These are phyloP conservation scores for Rosellinia necatrix DNA, from an alignment of 2,329 filamentous ascomycete species.

Conservation along the genomic window DNA sequence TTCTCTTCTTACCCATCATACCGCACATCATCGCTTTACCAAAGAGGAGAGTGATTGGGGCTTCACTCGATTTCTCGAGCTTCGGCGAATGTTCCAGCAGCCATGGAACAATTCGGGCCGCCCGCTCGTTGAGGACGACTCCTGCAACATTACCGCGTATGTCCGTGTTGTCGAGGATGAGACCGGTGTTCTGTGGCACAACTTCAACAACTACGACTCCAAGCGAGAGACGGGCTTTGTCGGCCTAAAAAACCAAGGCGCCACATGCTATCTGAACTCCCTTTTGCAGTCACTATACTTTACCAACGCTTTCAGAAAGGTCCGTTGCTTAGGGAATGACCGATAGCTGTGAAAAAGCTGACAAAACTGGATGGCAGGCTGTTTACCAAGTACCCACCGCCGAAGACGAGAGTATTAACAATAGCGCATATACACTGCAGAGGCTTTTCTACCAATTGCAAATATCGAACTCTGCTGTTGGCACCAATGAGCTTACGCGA, in stretches of 20 bases:
- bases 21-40: conserved; percentile 93
- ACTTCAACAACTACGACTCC: conserved; percentile 94
- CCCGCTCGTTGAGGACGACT: conserved; percentile 77
- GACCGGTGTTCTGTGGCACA: conserved; percentile 88
- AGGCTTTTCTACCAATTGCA: conserved; percentile 94
- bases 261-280: conserved; percentile 87
- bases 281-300: conserved; percentile 84
- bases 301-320: conserved; percentile 92
- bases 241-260: conserved; percentile 94
- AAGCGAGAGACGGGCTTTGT: conserved; percentile 99
- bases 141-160: conserved; percentile 81
- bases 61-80: conserved; percentile 93
- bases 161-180: conserved; percentile 83
- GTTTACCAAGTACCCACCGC: conserved; percentile 97
- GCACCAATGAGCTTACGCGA: conserved; percentile 90
- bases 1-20: conserved; percentile 78
- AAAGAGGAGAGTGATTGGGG: conserved; percentile 98
- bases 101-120: conserved; percentile 72
- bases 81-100: conserved; percentile 80
- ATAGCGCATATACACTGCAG: conserved; percentile 93
- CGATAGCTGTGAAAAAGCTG: neutral
- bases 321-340: conserved; percentile 42
- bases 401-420: conserved; percentile 76
- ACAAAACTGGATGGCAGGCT: conserved; percentile 60
- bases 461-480: conserved; percentile 80